Conservation (phyloP, 352 stramenopile genomes). For the Discostella stelligera region DNA sequence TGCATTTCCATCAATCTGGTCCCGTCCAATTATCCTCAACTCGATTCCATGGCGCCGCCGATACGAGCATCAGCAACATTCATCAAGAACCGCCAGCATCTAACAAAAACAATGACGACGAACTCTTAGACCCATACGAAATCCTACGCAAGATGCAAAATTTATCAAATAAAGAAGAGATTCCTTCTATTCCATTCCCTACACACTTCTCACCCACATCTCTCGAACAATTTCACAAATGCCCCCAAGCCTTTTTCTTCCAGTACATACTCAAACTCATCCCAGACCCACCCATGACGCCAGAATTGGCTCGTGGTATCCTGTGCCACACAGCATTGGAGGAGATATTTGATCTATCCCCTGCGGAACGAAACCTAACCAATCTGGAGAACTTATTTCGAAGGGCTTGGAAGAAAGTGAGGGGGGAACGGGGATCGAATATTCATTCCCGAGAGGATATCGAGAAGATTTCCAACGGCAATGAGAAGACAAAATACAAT, state of each 20-base stretch:
- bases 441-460: not conserved
- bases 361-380: slow-evolving; percentile 58
- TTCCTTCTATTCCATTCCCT: slow-evolving; percentile 57
- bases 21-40: not conserved
- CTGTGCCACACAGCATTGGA: slow-evolving; percentile 77
- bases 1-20: not conserved
- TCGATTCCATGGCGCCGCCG: not conserved
- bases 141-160: slow-evolving; percentile 36
- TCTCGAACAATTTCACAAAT: slow-evolving; percentile 71
- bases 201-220: slow-evolving; percentile 73
- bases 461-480: slow-evolving; percentile 14
- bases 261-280: slow-evolving; percentile 65
- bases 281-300: slow-evolving; percentile 47
- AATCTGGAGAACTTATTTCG: slow-evolving; percentile 79
- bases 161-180: slow-evolving; percentile 1
- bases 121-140: slow-evolving; percentile 38
- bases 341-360: slow-evolving; percentile 74
- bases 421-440: slow-evolving; percentile 16
- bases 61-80: not conserved
- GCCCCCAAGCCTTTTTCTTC: slow-evolving; percentile 80
- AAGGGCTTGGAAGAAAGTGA: slow-evolving; percentile 49
- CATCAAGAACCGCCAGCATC: not conserved
- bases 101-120: slow-evolving; percentile 3
- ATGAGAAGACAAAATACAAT: slow-evolving; percentile 54
- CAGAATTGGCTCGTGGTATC: slow-evolving; percentile 60